Percentiles rank a stretch among this genome's conserved stretches.
These are phyloP conservation scores for Tephrocybe sp. DNA, from an alignment of 768 basidiomycete species.

Conservation along the genomic window DNA sequence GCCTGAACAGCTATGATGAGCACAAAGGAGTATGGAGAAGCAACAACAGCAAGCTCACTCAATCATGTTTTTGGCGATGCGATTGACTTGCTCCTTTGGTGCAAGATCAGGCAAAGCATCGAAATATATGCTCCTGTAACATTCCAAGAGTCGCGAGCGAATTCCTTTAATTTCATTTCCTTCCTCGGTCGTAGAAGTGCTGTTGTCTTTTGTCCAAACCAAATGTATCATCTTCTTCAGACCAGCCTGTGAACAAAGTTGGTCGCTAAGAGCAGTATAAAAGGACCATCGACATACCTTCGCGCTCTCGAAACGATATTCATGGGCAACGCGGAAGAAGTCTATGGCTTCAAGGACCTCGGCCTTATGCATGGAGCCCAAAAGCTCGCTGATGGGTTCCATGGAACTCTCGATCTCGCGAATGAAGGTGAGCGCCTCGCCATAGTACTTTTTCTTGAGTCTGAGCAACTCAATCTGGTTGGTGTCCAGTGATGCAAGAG, in stretches of 20 bases:
- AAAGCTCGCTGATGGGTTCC: slow-evolving; percentile 67
- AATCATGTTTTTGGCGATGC: slow-evolving; percentile 96
- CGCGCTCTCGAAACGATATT: slow-evolving; percentile 77
- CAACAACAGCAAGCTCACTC: slow-evolving; percentile 52
- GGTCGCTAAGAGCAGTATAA: neutral
- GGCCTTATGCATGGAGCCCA: slow-evolving; percentile 83
- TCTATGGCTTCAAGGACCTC: slow-evolving; percentile 86
- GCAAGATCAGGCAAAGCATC: slow-evolving; percentile 72
- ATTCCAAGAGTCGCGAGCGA: slow-evolving; percentile 82
- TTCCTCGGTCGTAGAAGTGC: slow-evolving; percentile 55
- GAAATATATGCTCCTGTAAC: slow-evolving; percentile 86
- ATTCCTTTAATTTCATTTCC: slow-evolving; percentile 82
- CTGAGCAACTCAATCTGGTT: slow-evolving; percentile 64
- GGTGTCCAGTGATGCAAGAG: slow-evolving; percentile 64
- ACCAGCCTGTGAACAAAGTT: slow-evolving; percentile 52
- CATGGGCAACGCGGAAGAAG: slow-evolving; percentile 81
- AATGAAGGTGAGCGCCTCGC: slow-evolving; percentile 85
- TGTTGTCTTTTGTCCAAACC: slow-evolving; percentile 96
- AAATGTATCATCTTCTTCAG: slow-evolving; percentile 96
- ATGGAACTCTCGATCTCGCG: slow-evolving; percentile 55
- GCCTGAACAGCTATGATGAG: slow-evolving; percentile 39
- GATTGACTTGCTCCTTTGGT: slow-evolving; percentile 80
- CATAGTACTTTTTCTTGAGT: slow-evolving; percentile 81
- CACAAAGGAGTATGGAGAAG: neutral
- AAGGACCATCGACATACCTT: slow-evolving; percentile 41